phyloP scores from a whole-genome alignment of 1,139 yeast genomes.

The Suhomyces terraborum region DNA sequence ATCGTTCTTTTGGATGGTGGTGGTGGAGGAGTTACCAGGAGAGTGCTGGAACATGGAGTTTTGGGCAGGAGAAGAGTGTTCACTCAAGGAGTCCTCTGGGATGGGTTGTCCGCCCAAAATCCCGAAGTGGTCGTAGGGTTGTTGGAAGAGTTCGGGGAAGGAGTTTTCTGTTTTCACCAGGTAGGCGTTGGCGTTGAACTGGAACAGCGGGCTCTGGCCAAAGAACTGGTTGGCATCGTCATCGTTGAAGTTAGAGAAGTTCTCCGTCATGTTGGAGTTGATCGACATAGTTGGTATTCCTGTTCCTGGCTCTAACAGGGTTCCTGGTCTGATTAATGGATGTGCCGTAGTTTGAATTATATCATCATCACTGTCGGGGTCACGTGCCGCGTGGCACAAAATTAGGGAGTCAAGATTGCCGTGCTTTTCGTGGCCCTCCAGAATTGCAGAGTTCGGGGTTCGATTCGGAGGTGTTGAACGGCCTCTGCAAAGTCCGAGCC shows the following conservation, averaged over 20 bases:
- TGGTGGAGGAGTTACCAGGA: slow-evolving; percentile 14
- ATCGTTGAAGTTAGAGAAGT: slow-evolving; percentile 5
- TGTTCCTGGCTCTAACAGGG: too few relatives aligned
- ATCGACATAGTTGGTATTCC: too few relatives aligned
- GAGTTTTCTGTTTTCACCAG: slow-evolving; percentile 3
- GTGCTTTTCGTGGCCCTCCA: too few relatives aligned
- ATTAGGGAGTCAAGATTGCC: too few relatives aligned
- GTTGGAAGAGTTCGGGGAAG: neutral
- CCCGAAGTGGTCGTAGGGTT: slow-evolving; percentile 3
- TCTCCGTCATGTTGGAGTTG: neutral
- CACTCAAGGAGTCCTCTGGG: slow-evolving; percentile 13
- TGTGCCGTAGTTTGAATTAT: too few relatives aligned
- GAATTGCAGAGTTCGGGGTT: too few relatives aligned
- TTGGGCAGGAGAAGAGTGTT: slow-evolving; percentile 15
- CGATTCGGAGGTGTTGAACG: too few relatives aligned
- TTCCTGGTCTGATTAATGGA: too few relatives aligned
- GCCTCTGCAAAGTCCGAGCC: too few relatives aligned
- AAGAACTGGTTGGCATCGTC: slow-evolving; percentile 9
- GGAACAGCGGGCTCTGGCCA: slow-evolving; percentile 10
- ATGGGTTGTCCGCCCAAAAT: slow-evolving; percentile 5
- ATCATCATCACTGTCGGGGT: too few relatives aligned
- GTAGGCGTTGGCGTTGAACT: slow-evolving; percentile 4
- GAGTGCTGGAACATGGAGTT: slow-evolving; percentile 12
- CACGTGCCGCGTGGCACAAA: too few relatives aligned
- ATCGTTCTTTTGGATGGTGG: slow-evolving; percentile 10